Evolutionary conservation across 2,329 filamentous ascomycete species (phyloP).

Genomic region (Penicillium fuscoglaucum): DNA sequence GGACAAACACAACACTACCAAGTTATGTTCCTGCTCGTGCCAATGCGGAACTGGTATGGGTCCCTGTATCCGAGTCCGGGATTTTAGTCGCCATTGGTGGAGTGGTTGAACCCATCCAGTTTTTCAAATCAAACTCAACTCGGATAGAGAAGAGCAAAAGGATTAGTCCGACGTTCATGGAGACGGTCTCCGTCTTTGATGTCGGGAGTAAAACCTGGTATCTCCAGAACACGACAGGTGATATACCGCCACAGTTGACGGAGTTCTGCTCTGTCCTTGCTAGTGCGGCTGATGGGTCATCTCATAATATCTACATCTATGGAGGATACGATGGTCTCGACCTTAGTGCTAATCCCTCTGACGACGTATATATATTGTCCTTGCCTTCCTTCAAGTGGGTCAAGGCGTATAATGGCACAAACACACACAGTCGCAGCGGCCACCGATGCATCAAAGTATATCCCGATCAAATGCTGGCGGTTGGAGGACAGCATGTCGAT

Average conservation of each 20-base stretch:
- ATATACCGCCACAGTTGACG: conserved; percentile 36
- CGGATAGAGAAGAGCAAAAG: conserved; percentile 6
- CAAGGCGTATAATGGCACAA: conserved; percentile 20
- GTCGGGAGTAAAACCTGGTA: conserved; percentile 39
- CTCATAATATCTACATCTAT: conserved; percentile 53
- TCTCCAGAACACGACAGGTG: conserved; percentile 44
- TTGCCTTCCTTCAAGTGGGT: conserved; percentile 25
- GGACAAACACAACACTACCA: conserved; percentile 60
- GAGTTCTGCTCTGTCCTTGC: conserved; percentile 46
- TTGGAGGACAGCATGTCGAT: conserved; percentile 17
- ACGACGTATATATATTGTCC: conserved; percentile 39
- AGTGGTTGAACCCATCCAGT: conserved; percentile 28
- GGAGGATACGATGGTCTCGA: conserved; percentile 46
- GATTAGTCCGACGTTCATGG: conserved; percentile 39
- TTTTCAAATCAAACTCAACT: conserved; percentile 14
- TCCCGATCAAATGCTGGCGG: conserved; percentile 21
- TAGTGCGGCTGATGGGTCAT: conserved; percentile 39
- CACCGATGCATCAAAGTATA: conserved; percentile 22
- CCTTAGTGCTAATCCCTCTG: conserved; percentile 33
- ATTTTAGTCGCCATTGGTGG: conserved; percentile 44
- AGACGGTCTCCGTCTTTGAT: conserved; percentile 41
- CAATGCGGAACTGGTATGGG: conserved; percentile 67
- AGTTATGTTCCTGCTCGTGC: conserved; percentile 55
- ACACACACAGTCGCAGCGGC: conserved; percentile 18
- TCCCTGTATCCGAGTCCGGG: conserved; percentile 42